Percentiles rank a stretch among this genome's conserved stretches.
Conservation (phyloP, 192 early-diverging fungal species). For the Pecoramyces ruminantium region DNA sequence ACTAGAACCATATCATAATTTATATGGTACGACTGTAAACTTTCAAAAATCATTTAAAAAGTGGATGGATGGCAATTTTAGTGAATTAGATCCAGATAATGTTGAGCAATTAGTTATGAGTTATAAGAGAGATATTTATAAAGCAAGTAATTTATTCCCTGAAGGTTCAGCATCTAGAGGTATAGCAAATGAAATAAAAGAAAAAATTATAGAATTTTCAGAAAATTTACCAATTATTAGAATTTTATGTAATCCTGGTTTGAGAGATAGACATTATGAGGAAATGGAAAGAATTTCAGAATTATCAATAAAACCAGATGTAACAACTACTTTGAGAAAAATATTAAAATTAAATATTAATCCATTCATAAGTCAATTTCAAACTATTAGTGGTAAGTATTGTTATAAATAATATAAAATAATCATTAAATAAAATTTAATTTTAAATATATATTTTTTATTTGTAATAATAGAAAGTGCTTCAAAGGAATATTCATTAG, state of each 20-base stretch:
- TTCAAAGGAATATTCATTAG: conserved; percentile 43
- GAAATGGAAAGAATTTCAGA: conserved; percentile 19
- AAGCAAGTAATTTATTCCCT: conserved; percentile 26
- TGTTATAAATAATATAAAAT: neutral
- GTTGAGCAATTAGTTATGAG: conserved; percentile 35
- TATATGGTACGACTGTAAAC: conserved; percentile 41
- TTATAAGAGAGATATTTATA: conserved; percentile 41
- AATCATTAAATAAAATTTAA: conserved; percentile 6
- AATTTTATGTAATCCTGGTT: conserved; percentile 42
- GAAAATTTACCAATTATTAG: conserved; percentile 37
- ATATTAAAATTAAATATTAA: conserved; percentile 41
- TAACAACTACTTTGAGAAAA: conserved; percentile 25
- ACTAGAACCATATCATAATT: conserved; percentile 37
- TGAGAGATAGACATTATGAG: conserved; percentile 38
- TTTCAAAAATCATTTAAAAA: conserved; percentile 42
- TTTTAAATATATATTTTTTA: conserved; percentile 1
- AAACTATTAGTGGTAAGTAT: conserved; percentile 35
- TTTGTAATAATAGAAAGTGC: conserved; percentile 28
- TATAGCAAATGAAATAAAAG: conserved; percentile 39
- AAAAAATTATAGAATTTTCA: conserved; percentile 45
- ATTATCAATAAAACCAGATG: conserved; percentile 34
- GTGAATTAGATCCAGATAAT: conserved; percentile 37
- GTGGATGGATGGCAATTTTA: conserved; percentile 45
- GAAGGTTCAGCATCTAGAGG: conserved; percentile 32
- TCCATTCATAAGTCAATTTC: conserved; percentile 24